phyloP scores from a whole-genome alignment of 2,329 filamentous ascomycete species.

The Curvularia hawaiiensis region DNA sequence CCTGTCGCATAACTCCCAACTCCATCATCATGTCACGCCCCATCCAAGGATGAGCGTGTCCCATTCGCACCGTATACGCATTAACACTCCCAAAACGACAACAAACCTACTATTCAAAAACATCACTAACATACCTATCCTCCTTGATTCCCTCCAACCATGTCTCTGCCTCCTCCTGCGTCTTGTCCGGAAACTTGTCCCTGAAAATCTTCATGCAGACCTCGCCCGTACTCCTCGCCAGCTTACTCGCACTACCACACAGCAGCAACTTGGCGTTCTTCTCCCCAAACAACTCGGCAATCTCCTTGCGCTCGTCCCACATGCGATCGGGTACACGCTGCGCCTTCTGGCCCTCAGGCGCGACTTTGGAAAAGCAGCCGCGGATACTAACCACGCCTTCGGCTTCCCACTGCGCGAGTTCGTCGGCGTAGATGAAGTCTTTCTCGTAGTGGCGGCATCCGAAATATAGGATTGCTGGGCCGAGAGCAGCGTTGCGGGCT shows the following conservation, averaged over 20 bases:
- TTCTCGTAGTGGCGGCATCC: constrained; percentile 61
- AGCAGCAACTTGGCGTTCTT: constrained; percentile 62
- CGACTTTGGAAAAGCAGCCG: constrained; percentile 60
- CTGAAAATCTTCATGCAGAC: constrained; percentile 32
- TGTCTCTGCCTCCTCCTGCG: constrained; percentile 5
- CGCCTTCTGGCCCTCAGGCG: constrained; percentile 64
- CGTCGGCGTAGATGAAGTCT: constrained; percentile 65
- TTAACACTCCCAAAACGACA: too few species aligned
- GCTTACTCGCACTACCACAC: constrained; percentile 61
- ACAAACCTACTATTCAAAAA: constrained; percentile 5
- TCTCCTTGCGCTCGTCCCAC: constrained; percentile 51
- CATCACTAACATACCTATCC: constrained; percentile 13
- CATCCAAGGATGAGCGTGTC: too few species aligned
- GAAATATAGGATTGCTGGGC: constrained; percentile 64
- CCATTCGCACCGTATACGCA: too few species aligned
- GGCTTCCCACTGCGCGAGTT: constrained; percentile 50
- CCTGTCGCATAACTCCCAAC: too few species aligned
- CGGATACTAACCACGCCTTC: constrained; percentile 13
- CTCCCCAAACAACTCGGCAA: constrained; percentile 49
- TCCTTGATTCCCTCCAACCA: constrained; percentile 13
- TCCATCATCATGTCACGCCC: too few species aligned
- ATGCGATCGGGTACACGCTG: constrained; percentile 57
- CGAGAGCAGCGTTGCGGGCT: constrained; percentile 49
- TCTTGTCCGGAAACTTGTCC: constrained; percentile 8
- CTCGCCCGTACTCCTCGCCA: constrained; percentile 46